phyloP scores from a whole-genome alignment of 2,329 filamentous ascomycete species.

The Didymella pinodella region DNA sequence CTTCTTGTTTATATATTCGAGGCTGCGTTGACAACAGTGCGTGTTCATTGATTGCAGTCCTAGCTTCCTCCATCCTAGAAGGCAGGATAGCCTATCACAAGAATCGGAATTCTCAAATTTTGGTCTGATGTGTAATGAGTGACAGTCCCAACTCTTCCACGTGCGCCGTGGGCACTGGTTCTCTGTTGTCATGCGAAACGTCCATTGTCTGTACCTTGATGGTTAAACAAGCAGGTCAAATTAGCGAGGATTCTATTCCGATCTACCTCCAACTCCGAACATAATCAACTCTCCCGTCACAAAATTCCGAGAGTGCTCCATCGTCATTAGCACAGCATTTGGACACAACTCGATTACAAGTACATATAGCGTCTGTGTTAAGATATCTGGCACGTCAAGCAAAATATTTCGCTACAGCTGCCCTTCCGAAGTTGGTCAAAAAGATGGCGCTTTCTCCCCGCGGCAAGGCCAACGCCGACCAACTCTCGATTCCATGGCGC shows the following conservation, averaged over 20 bases:
- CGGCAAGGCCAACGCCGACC: constrained; percentile 19
- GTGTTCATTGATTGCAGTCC: not conserved
- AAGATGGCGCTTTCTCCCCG: constrained; percentile 21
- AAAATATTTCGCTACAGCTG: not conserved
- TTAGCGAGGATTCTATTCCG: constrained; percentile 15
- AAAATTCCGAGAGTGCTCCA: not conserved
- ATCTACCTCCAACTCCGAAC: constrained; percentile 6
- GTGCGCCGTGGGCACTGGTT: not conserved
- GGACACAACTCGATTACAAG: not conserved
- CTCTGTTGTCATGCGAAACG: not conserved
- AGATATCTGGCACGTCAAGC: not conserved
- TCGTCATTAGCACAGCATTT: not conserved
- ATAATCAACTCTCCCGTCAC: not conserved
- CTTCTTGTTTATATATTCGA: constrained; percentile 21
- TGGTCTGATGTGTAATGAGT: not conserved
- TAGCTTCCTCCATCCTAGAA: constrained; percentile 5
- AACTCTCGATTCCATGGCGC: constrained; percentile 26
- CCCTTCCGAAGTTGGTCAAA: not conserved
- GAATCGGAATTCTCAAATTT: constrained; percentile 11
- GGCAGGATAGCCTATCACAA: constrained; percentile 4
- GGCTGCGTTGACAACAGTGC: constrained; percentile 6
- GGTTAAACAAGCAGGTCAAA: constrained; percentile 17
- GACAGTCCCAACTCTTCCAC: not conserved
- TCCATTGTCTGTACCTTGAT: constrained; percentile 3
- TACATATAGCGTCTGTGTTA: not conserved